A percentile compares a stretch with the other conserved stretches of the same genome.
Conservation (phyloP, 2,329 filamentous ascomycete species). For the Cladophialophora bantiana region DNA sequence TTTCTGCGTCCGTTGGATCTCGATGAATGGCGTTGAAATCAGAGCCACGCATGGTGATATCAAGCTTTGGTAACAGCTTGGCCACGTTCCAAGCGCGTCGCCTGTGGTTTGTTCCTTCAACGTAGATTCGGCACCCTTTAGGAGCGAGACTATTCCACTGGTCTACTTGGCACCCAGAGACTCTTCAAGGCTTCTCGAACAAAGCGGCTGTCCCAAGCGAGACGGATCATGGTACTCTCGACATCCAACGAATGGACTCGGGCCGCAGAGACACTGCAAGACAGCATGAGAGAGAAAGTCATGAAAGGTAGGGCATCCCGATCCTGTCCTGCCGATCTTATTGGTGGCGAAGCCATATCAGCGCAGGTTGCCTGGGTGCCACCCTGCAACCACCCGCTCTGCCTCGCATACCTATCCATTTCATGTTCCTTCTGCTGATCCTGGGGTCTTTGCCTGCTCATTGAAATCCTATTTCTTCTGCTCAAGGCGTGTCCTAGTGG, state of each 20-base stretch:
- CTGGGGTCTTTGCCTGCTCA: slow-evolving; percentile 10
- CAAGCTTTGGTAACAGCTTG: slow-evolving; percentile 4
- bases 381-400: background rate
- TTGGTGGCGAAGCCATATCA: slow-evolving; percentile 8
- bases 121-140: background rate
- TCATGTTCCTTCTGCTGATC: slow-evolving; percentile 9
- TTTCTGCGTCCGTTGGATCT: slow-evolving; percentile 1
- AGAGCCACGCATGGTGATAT: slow-evolving; percentile 4
- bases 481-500: slow-evolving; percentile 8
- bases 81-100: slow-evolving; percentile 22
- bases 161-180: slow-evolving; percentile 21
- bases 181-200: slow-evolving; percentile 31
- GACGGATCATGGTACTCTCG: background rate
- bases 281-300: background rate
- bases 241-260: background rate
- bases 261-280: background rate
- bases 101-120: slow-evolving; percentile 29
- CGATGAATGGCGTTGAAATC: slow-evolving; percentile 15
- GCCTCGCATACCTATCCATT: slow-evolving; percentile 1
- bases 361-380: background rate
- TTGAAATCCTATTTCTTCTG: slow-evolving; percentile 12
- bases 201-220: slow-evolving; percentile 25
- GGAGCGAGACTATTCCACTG: slow-evolving; percentile 7
- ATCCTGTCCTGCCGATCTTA: slow-evolving; percentile 10
- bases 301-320: slow-evolving; percentile 18